Evolutionary conservation across 164 flowering plant species (phyloP), one percentile per base, ranked within the genome.

Genomic region (Annona cherimola): DNA sequence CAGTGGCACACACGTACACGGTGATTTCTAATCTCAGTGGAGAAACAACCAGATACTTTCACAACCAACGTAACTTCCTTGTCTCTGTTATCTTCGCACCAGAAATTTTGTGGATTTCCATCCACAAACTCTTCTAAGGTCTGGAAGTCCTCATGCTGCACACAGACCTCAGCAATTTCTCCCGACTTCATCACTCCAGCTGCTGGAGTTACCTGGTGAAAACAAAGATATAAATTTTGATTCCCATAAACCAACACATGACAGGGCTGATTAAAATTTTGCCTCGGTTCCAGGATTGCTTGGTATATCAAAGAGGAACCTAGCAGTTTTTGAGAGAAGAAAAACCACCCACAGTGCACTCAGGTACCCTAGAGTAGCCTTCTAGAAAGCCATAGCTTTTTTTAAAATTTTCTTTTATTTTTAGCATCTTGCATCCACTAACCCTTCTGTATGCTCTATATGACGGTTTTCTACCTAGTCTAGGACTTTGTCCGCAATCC

Each of bases 61-160:
- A 92, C 83, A 4, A 61, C 69, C 66, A 93, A 70, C 1, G 84
- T 73, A 41, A 87, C 94, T 81, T 89, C 95, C 81, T 92, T 91
- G 71, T 96, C 97, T 68, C 89, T 77, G n/a, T 88, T 83, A 81
- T 93, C 97, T 82, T 96, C 97, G 74, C 82, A 84, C 97, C 96
- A 96, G 84, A 88, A 87, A 82, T 81, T 96, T 66, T 87, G 97
- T 43, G 92, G 96, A 59, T 85, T 70, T 40, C 96, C 97, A 50
- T 93, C 99, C 2, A 86, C 90, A 66, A 82, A 82, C 62, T 87
- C 93, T 79, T 91, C 98, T 2, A 71, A 70, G 18, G 87, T 86
- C 50, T 88, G 89, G 73, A 75, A 79, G 35, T 92, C 96, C 73
- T 86, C 86, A 26, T 90, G 95, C 63, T 76, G 88, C 12, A 96